phyloP scores from a whole-genome alignment of 495 filamentous ascomycete genomes.

The Jackrogersella minutella region DNA sequence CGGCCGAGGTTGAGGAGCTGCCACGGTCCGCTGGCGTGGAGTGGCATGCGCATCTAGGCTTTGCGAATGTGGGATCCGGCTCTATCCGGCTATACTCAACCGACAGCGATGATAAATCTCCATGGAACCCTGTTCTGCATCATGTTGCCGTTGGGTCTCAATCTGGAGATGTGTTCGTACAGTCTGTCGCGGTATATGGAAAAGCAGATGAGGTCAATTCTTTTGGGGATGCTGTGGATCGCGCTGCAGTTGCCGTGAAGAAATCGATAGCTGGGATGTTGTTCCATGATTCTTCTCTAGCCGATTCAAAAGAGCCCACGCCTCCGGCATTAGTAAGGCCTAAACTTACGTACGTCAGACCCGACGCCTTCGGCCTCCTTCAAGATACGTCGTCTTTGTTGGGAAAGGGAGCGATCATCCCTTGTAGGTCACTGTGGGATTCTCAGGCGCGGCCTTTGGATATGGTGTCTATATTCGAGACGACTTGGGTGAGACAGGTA shows the following conservation, averaged over 20 bases:
- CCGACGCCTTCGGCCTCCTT: neutral
- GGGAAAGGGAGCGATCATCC: conserved; percentile 33
- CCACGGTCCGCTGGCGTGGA: conserved; percentile 75
- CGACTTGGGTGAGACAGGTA: conserved; percentile 12
- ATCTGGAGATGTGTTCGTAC: conserved; percentile 31
- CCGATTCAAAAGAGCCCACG: neutral
- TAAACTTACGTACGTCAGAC: conserved; percentile 37
- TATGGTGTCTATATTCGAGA: conserved; percentile 42
- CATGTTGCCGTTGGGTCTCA: conserved; percentile 34
- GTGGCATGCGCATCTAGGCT: conserved; percentile 65
- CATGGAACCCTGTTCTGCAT: conserved; percentile 14
- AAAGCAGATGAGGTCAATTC: neutral
- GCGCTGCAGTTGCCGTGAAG: conserved; percentile 1
- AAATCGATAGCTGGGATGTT: conserved; percentile 5
- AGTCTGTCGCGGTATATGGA: conserved; percentile 23
- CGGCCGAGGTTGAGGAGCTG: conserved; percentile 74
- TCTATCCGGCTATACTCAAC: conserved; percentile 22
- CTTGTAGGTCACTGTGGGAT: conserved; percentile 45
- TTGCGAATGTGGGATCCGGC: conserved; percentile 34
- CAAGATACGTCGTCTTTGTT: neutral
- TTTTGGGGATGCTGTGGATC: neutral
- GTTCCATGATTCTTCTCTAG: neutral
- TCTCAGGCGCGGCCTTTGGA: conserved; percentile 27
- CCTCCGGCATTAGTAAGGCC: conserved; percentile 1
- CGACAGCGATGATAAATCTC: neutral